Conservation (phyloP, 768 basidiomycete species). For the Tylopilus felleus region DNA sequence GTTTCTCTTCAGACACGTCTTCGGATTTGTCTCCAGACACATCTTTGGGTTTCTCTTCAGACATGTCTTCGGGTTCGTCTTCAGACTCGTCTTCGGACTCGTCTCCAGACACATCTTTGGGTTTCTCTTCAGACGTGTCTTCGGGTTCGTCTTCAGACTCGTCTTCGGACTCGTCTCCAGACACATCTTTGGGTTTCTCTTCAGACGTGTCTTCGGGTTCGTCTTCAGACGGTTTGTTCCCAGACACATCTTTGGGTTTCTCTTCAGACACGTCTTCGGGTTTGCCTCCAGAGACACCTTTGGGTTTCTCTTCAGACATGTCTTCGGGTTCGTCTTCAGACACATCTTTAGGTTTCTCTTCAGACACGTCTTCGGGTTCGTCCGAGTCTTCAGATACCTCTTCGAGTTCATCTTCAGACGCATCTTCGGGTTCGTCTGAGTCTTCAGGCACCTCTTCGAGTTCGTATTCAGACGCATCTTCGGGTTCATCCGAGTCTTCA, state of each 20-base stretch:
- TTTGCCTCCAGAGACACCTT: slow-evolving; percentile 12
- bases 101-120: too few species aligned
- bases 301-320: too few species aligned
- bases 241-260: too few species aligned
- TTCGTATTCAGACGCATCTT: neutral
- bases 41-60: too few species aligned
- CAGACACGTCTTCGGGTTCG: neutral
- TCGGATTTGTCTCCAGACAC: too few species aligned
- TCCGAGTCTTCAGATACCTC: neutral
- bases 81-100: too few species aligned
- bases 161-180: too few species aligned
- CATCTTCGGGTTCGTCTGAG: neutral
- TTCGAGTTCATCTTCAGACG: neutral
- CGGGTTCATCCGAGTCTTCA: too few species aligned
- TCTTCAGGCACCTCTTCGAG: neutral
- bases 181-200: too few species aligned
- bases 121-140: neutral
- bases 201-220: slow-evolving; percentile 2
- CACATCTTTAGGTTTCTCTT: neutral
- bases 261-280: neutral
- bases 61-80: slow-evolving; percentile 4
- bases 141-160: slow-evolving; percentile 9
- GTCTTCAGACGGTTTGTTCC: too few species aligned
- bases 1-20: slow-evolving; percentile 9
- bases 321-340: neutral